phyloP scores from a whole-genome alignment of 345 rosid genomes.

The Gossypium rotundifolium region DNA sequence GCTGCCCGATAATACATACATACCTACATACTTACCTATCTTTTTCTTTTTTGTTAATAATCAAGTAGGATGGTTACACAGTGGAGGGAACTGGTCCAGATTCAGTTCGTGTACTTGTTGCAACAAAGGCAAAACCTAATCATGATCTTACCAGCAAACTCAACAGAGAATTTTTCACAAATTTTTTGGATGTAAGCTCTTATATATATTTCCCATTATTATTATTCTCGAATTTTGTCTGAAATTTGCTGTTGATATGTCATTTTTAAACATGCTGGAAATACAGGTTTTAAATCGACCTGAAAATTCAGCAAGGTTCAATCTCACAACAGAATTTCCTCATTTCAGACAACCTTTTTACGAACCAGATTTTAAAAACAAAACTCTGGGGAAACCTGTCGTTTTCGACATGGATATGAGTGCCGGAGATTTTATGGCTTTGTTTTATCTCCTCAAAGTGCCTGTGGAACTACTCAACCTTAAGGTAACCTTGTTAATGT shows the following conservation, averaged over 20 bases:
- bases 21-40: no score
- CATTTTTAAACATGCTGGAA: neutral
- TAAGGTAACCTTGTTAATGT: conserved; percentile 34
- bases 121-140: conserved; percentile 60
- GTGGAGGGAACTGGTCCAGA: conserved; percentile 51
- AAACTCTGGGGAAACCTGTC: conserved; percentile 61
- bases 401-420: conserved; percentile 98
- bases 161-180: conserved; percentile 52
- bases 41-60: neutral
- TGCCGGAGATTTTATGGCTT: conserved; percentile 78
- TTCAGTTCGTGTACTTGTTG: conserved; percentile 72
- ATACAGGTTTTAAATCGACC: conserved; percentile 61
- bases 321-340: conserved; percentile 70
- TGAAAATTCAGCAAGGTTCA: conserved; percentile 55
- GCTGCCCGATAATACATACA: no score
- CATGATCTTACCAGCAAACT: conserved; percentile 39
- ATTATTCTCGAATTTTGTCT: neutral
- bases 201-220: neutral
- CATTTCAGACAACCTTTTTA: conserved; percentile 46
- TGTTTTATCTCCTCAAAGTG: conserved; percentile 76
- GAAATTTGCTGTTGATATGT: neutral
- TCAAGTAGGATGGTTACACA: conserved; percentile 75
- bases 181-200: conserved; percentile 73
- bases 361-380: conserved; percentile 48
- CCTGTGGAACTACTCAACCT: conserved; percentile 62